Percentiles rank a stretch among this genome's conserved stretches.
These are phyloP conservation scores for Scedosporium boydii DNA, from an alignment of 2,329 filamentous ascomycete species.

Conservation along the genomic window DNA sequence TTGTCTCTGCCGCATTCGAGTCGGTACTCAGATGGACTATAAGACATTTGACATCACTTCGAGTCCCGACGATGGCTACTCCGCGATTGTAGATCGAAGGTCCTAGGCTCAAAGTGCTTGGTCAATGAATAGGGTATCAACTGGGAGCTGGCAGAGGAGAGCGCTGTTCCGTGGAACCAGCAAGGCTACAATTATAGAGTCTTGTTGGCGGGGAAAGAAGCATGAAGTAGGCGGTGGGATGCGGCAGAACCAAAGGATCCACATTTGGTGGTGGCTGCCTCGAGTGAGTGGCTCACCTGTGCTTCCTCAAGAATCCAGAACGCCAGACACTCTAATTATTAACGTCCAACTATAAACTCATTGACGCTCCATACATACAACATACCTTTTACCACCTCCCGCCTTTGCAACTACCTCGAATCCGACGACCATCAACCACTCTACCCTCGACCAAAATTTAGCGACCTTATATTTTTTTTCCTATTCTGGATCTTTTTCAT, in stretches of 20 bases:
- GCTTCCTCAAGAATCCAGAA: no score
- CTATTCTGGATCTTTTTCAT: neutral
- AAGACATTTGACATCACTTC: no score
- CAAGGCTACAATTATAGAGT: neutral
- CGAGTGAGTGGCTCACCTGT: neutral
- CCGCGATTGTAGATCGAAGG: no score
- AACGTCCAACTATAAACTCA: no score
- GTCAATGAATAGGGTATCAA: no score
- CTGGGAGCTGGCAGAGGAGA: neutral
- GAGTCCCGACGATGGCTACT: no score
- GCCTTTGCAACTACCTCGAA: neutral
- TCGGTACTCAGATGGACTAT: no score
- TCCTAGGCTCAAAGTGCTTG: no score
- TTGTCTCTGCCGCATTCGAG: no score
- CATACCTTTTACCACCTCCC: neutral
- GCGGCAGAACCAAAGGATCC: neutral
- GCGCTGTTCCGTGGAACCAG: neutral
- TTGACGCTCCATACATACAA: no score
- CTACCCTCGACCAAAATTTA: neutral
- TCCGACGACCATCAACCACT: neutral
- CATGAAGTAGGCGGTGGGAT: neutral
- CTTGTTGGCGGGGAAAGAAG: neutral
- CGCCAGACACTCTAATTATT: no score
- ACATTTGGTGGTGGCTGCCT: constrained; percentile 2
- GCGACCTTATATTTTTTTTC: neutral